A percentile compares a stretch with the other conserved stretches of the same genome.
phyloP scores from a whole-genome alignment of 192 early-diverging fungal species.

The Chytriomyces sp. region DNA sequence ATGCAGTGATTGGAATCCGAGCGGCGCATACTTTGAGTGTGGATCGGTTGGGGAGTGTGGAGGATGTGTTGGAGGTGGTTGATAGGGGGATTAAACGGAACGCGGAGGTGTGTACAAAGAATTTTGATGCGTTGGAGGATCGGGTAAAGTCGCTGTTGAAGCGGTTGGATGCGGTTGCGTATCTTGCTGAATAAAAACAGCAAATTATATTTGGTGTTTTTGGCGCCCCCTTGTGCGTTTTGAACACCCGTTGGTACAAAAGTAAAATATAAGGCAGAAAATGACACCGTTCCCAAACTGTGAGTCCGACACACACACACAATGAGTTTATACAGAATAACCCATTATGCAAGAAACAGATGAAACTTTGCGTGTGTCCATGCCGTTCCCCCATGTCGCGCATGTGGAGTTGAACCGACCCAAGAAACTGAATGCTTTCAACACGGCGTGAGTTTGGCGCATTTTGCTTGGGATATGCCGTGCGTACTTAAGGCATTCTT shows the following conservation, averaged over 20 bases:
- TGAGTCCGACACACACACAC: too few relatives aligned
- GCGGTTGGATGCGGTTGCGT: neutral
- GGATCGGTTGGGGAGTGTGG: conserved; percentile 3
- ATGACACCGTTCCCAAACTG: too few relatives aligned
- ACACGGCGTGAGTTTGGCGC: conserved; percentile 44
- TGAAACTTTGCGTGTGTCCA: conserved; percentile 31
- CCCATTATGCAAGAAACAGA: neutral
- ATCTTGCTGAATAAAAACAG: neutral
- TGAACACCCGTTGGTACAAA: too few relatives aligned
- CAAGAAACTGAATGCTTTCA: conserved; percentile 83
- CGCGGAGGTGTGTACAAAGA: neutral
- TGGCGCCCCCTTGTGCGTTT: too few relatives aligned
- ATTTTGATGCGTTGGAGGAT: conserved; percentile 1
- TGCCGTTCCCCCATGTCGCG: conserved; percentile 52
- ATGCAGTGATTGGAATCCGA: neutral
- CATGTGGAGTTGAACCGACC: conserved; percentile 87
- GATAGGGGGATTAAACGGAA: neutral
- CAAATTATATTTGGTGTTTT: too few relatives aligned
- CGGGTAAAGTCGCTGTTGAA: neutral
- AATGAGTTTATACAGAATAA: too few relatives aligned
- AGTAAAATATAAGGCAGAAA: too few relatives aligned
- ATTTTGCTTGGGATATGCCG: too few relatives aligned
- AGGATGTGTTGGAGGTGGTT: neutral
- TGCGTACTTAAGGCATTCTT: too few relatives aligned
- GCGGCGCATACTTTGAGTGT: neutral